Conservation (phyloP, 2,329 filamentous ascomycete genomes). For the Tolypocladium paradoxum region DNA sequence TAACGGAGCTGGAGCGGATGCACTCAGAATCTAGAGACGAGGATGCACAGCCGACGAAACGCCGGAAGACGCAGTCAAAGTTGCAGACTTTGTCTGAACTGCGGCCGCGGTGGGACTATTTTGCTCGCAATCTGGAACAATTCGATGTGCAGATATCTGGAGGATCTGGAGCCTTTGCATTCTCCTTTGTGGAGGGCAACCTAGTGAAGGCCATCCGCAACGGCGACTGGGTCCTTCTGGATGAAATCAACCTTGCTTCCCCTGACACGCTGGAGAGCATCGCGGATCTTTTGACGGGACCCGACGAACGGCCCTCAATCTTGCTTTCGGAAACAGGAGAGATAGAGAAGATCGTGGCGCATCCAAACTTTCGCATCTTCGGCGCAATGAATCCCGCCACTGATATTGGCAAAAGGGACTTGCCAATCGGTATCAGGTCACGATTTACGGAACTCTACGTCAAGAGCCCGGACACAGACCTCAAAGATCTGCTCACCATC, state of each 20-base stretch:
- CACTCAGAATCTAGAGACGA: constrained; percentile 22
- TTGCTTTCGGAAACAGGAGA: constrained; percentile 88
- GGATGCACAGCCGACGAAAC: constrained; percentile 55
- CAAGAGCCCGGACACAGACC: constrained; percentile 74
- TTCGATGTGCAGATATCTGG: constrained; percentile 72
- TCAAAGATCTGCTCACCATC: constrained; percentile 78
- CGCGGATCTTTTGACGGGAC: constrained; percentile 72
- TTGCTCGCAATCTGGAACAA: constrained; percentile 61
- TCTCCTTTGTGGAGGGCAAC: constrained; percentile 92
- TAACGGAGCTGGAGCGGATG: constrained; percentile 41
- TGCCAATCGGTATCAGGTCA: constrained; percentile 79
- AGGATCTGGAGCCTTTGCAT: constrained; percentile 69
- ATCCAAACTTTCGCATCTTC: constrained; percentile 91
- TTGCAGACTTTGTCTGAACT: constrained; percentile 50
- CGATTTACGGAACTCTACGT: constrained; percentile 96
- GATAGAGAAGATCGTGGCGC: constrained; percentile 78
- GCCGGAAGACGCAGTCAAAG: constrained; percentile 54
- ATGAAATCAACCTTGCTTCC: constrained; percentile 94
- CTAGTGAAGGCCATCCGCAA: constrained; percentile 93
- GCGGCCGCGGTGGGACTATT: constrained; percentile 65
- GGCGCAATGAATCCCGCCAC: constrained; percentile 99
- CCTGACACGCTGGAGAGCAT: constrained; percentile 92
- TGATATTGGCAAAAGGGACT: constrained; percentile 89
- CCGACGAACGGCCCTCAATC: constrained; percentile 65
- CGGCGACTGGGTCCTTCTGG: constrained; percentile 91